Percentiles rank a stretch among this genome's conserved stretches.
These are phyloP conservation scores for Linanthus parryae DNA, from an alignment of 148 eudicot genomes.

Conservation along the genomic window DNA sequence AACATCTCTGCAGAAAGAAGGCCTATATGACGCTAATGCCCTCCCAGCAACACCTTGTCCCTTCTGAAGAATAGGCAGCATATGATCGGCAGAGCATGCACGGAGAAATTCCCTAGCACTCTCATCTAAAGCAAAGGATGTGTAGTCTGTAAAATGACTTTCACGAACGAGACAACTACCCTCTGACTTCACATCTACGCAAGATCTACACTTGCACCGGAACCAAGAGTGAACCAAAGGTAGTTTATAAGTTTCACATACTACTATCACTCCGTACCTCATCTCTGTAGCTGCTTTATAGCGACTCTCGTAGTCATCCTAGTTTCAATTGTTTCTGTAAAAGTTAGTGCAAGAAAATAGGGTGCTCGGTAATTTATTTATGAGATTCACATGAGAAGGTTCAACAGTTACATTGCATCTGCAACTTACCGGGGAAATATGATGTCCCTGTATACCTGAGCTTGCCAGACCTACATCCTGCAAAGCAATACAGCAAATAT, in stretches of 20 bases:
- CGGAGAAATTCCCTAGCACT: background rate
- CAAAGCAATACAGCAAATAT: too few relatives aligned
- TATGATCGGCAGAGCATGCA: constrained; percentile 2
- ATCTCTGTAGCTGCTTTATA: background rate
- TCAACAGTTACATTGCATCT: background rate
- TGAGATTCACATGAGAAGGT: background rate
- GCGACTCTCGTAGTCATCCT: background rate
- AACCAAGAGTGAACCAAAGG: background rate
- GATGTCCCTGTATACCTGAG: background rate
- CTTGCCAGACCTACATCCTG: too few relatives aligned
- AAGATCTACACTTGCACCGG: background rate
- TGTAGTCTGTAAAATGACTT: too few relatives aligned
- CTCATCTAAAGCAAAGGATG: constrained; percentile 13
- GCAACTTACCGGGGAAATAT: background rate
- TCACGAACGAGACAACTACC: background rate
- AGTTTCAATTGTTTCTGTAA: background rate
- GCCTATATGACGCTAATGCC: constrained; percentile 9
- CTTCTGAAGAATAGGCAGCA: too few relatives aligned
- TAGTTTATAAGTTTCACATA: background rate
- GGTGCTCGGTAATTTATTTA: background rate
- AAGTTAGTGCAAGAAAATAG: background rate
- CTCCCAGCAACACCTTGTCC: constrained; percentile 15
- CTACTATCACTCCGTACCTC: background rate
- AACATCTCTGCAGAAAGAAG: constrained; percentile 19
- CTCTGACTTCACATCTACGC: background rate